These are phyloP conservation scores for Suillus tomentosus DNA, from an alignment of 768 basidiomycete genomes.

Conservation along the genomic window DNA sequence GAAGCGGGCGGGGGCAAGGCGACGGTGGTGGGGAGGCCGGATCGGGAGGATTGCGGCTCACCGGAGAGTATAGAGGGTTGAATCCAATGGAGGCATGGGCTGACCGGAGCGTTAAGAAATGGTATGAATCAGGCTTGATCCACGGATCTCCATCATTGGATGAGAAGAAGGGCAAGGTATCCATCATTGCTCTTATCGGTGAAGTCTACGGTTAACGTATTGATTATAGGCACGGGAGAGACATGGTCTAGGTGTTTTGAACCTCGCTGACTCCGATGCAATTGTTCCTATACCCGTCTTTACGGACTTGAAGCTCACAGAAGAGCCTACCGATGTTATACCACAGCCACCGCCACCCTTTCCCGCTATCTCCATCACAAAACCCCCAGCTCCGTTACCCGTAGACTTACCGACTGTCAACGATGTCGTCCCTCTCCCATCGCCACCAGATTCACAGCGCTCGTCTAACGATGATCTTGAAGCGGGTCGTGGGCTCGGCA, in stretches of 20 bases:
- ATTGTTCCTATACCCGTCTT: conserved; percentile 69
- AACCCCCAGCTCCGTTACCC: conserved; percentile 70
- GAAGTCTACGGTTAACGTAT: conserved; percentile 20
- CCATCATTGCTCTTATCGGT: conserved; percentile 18
- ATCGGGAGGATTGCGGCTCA: conserved; percentile 68
- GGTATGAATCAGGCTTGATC: conserved; percentile 80
- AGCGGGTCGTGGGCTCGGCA: conserved; percentile 42
- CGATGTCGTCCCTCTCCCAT: conserved; percentile 52
- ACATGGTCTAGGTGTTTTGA: conserved; percentile 45
- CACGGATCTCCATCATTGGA: conserved; percentile 43
- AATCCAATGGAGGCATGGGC: conserved; percentile 92
- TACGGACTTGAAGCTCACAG: conserved; percentile 29
- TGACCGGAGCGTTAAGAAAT: conserved; percentile 82
- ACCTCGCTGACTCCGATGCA: conserved; percentile 45
- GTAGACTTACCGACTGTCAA: conserved; percentile 66
- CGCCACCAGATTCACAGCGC: conserved; percentile 45
- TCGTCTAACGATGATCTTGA: conserved; percentile 41
- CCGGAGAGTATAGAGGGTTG: conserved; percentile 91
- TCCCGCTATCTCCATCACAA: conserved; percentile 65
- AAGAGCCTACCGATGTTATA: conserved; percentile 24
- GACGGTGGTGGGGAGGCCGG: conserved; percentile 79
- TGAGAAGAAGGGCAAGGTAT: conserved; percentile 55
- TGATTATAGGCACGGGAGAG: conserved; percentile 43
- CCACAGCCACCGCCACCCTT: conserved; percentile 30
- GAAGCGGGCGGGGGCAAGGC: conserved; percentile 72